phyloP scores from a whole-genome alignment of 225 moss, liverwort and hornwort genomes.

The Pseudoscleropodium purum region DNA sequence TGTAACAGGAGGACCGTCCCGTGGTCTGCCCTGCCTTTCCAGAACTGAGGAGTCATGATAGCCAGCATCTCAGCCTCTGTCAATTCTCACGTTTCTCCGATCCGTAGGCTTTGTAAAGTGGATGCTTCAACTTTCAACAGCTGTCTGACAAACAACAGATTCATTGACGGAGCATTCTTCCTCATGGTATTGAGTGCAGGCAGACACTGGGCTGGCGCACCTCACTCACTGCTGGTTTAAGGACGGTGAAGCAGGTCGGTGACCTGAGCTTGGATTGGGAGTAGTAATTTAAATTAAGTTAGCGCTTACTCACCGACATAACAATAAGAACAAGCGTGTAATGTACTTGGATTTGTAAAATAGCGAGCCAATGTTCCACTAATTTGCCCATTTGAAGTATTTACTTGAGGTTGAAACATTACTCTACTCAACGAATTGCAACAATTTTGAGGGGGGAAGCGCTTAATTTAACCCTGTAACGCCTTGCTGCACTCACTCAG shows the following conservation, averaged over 20 bases:
- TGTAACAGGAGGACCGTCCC: background rate
- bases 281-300: background rate
- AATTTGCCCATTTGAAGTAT: background rate
- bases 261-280: background rate
- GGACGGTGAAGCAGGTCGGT: background rate
- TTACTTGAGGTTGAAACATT: background rate
- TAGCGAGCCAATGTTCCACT: too few relatives aligned
- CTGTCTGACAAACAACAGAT: background rate
- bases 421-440: background rate
- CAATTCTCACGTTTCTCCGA: background rate
- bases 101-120: background rate
- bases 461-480: background rate
- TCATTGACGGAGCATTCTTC: background rate
- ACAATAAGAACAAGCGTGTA: background rate
- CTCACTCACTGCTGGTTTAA: too few relatives aligned
- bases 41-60: background rate
- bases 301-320: background rate
- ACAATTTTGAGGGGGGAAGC: background rate
- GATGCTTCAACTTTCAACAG: background rate
- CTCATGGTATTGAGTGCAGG: background rate
- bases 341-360: background rate
- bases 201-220: too few relatives aligned
- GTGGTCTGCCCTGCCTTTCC: background rate
- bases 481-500: too few relatives aligned
- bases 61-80: background rate